phyloP scores from a whole-genome alignment of 257 asterid species.

The Primulina tabacum region DNA sequence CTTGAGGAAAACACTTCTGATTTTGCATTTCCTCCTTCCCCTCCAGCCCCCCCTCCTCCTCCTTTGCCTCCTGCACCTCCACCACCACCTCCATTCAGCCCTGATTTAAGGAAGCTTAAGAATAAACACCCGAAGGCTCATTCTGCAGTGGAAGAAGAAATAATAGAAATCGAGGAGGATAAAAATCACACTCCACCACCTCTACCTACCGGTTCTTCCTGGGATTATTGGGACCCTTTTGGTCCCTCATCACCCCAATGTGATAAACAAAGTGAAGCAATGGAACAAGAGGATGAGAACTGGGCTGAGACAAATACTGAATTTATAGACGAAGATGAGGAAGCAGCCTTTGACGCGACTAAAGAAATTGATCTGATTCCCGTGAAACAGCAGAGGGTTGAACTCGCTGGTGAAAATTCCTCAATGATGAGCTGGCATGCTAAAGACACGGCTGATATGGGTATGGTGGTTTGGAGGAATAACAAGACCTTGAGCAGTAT shows the following conservation, averaged over 20 bases:
- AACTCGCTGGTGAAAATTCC: constrained; percentile 45
- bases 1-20: constrained; percentile 49
- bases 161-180: constrained; percentile 46
- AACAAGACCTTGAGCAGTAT: constrained; percentile 52
- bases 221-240: constrained; percentile 71
- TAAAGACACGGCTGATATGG: constrained; percentile 53
- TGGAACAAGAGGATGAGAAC: constrained; percentile 58
- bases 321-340: constrained; percentile 47
- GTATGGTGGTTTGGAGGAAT: constrained; percentile 63
- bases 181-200: constrained; percentile 53
- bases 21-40: constrained; percentile 58
- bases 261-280: constrained; percentile 26
- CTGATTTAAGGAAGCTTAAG: constrained; percentile 41
- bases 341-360: constrained; percentile 26
- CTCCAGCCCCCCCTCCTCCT: constrained; percentile 69
- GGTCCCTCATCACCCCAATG: constrained; percentile 38
- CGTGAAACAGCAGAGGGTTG: constrained; percentile 31
- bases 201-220: constrained; percentile 46
- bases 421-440: constrained; percentile 52
- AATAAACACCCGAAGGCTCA: constrained; percentile 22
- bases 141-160: constrained; percentile 37
- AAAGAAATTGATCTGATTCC: constrained; percentile 27
- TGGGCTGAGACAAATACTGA: constrained; percentile 67
- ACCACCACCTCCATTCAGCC: constrained; percentile 74
- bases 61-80: constrained; percentile 73